Evolutionary conservation across 768 basidiomycete species (phyloP), one percentile per base, ranked within the genome.

Genomic region (Boletellus ananiceps): DNA sequence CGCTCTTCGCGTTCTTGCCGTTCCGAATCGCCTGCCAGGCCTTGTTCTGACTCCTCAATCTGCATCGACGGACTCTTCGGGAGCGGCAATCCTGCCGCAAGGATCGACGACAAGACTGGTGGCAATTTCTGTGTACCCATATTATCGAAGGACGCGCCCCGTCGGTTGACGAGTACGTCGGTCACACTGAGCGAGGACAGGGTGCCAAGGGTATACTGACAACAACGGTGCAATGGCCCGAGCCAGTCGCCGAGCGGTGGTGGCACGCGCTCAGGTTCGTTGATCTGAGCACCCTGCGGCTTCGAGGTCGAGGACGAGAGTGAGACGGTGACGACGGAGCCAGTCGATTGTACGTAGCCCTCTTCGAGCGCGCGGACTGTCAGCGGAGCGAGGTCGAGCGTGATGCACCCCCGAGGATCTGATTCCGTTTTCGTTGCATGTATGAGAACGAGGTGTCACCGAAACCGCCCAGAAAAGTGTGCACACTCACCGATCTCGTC

Each of bases 21-120:
- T 9, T 65, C 57, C 8, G 63, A 50, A 50, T 67, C 62, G 11
- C 47, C 55, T 21, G 48, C 55, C 19, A 60, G 34, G 12, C 69
- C 59, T 5, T 67, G 64, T 13, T 68, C 66, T 13, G 60, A 54
- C 39, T 66, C 72, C 4, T 67, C 62, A 11, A 83, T 56, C 55
- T 82, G 82, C 45, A 81, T 70, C 1, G 86, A 88, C 11, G 88
- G 87, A 57, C 86, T 86, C 65, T 82, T 86, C 11, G 86, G 86
- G 3, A 88, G 57, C 5, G 86, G 85, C 5, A 75, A 51, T 3
- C 77, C 79, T 2, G 74, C 66, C 4, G 69, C 64, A 29, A 77
- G 61, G 46, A 76, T 68, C 18, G 74, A 69, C 40, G 27, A 29
- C 27, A 69, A 49, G 38, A 74, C 61, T n/a, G 72, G 69, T 9